phyloP scores from a whole-genome alignment of 768 basidiomycete species.

The Russula virescens region DNA sequence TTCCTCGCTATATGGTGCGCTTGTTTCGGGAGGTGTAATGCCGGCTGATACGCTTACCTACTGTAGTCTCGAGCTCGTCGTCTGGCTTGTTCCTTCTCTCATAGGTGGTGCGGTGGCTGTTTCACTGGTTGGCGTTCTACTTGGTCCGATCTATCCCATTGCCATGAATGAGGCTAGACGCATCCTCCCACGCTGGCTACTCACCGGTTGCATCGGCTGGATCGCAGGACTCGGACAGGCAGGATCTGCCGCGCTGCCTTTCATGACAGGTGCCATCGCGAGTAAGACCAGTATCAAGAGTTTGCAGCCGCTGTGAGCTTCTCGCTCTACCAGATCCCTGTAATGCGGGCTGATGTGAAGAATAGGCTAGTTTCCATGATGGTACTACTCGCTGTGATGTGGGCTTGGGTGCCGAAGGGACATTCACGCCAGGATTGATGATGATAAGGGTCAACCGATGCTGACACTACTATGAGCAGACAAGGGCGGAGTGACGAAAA shows the following conservation, averaged over 20 bases:
- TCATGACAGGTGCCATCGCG: slow-evolving; percentile 44
- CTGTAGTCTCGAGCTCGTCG: slow-evolving; percentile 44
- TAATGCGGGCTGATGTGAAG: neutral
- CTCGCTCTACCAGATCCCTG: neutral
- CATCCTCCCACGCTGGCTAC: slow-evolving; percentile 41
- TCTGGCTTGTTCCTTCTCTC: slow-evolving; percentile 54
- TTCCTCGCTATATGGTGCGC: slow-evolving; percentile 35
- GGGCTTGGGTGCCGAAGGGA: slow-evolving; percentile 38
- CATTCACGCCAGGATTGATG: slow-evolving; percentile 14
- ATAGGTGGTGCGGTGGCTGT: slow-evolving; percentile 49
- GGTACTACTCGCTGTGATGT: slow-evolving; percentile 37
- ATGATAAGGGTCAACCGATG: neutral
- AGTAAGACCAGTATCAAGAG: slow-evolving; percentile 38
- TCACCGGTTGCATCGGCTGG: slow-evolving; percentile 43
- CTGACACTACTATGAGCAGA: neutral
- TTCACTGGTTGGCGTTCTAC: slow-evolving; percentile 47
- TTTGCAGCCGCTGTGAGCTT: slow-evolving; percentile 45
- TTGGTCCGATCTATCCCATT: slow-evolving; percentile 45
- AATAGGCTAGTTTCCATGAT: slow-evolving; percentile 38
- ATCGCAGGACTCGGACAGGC: slow-evolving; percentile 47
- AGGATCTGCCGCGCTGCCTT: slow-evolving; percentile 48
- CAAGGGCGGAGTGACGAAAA: neutral
- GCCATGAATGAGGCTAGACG: slow-evolving; percentile 38
- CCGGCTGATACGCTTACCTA: neutral
- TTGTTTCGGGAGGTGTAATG: neutral